Conservation (phyloP, 208 protist genomes). For the Hexamita inflata region DNA sequence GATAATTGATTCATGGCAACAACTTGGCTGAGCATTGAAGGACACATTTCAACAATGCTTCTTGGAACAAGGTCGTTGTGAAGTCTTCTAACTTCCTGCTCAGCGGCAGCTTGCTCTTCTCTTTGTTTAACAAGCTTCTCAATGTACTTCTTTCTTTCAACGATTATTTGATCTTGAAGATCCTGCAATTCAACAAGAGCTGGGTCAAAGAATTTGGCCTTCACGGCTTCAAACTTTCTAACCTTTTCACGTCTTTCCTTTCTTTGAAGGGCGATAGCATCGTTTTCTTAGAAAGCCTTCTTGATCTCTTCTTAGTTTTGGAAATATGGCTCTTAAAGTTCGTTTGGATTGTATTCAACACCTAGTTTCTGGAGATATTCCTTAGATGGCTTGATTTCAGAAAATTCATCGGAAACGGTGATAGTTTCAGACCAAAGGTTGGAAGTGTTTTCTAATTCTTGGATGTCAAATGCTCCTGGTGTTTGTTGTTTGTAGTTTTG, state of each 20-base stretch:
- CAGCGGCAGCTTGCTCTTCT: not conserved
- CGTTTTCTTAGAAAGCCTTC: not conserved
- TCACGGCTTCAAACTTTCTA: not conserved
- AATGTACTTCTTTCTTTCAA: not conserved
- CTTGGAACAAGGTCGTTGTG: constrained; percentile 5
- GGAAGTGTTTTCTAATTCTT: not conserved
- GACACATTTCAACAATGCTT: not conserved
- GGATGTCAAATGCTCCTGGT: not conserved
- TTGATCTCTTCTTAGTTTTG: constrained; percentile 10
- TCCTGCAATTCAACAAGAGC: not conserved
- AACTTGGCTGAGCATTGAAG: constrained; percentile 5
- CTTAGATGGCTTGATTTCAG: not conserved
- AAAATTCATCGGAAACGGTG: not conserved
- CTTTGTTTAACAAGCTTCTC: no score
- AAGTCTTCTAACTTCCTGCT: not conserved
- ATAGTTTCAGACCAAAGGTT: constrained; percentile 13
- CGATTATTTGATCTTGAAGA: not conserved
- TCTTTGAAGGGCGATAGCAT: not conserved
- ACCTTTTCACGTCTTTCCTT: not conserved
- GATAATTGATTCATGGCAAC: constrained; percentile 1
- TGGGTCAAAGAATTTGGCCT: constrained; percentile 5
- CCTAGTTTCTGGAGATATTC: not conserved
- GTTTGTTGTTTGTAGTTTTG: not conserved
- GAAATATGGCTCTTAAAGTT: constrained; percentile 23
- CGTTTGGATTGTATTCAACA: not conserved